Percentiles rank a stretch among this genome's conserved stretches.
Conservation (phyloP, 768 basidiomycete species). For the Hygrocybe coccinea region DNA sequence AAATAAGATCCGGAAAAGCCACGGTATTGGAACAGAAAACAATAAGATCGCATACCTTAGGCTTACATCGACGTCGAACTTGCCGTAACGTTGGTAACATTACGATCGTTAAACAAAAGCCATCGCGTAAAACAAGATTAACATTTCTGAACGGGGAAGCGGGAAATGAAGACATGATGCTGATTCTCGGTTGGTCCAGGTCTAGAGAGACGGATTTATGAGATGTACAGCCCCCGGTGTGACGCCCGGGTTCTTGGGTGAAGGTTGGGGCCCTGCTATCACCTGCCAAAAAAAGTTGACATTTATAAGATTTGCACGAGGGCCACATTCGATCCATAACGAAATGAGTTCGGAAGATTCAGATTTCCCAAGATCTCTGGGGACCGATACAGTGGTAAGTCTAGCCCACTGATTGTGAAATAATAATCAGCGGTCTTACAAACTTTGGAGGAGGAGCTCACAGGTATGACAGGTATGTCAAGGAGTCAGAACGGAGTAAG, state of each 20-base stretch:
- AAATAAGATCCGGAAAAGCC: conserved; percentile 1
- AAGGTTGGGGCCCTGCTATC: conserved; percentile 10
- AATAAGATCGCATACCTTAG: conserved; percentile 2
- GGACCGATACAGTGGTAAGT: conserved; percentile 42
- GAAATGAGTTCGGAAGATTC: conserved; percentile 16
- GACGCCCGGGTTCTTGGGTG: conserved; percentile 16
- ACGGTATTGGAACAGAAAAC: neutral
- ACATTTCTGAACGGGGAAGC: neutral
- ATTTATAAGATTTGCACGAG: conserved; percentile 44
- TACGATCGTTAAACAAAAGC: neutral
- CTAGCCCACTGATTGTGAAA: conserved; percentile 26
- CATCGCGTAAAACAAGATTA: neutral
- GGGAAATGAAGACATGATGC: conserved; percentile 1
- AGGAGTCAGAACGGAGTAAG: conserved; percentile 36
- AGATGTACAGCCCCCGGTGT: conserved; percentile 3
- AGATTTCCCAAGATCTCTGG: conserved; percentile 43
- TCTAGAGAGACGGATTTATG: conserved; percentile 1
- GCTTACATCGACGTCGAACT: conserved; percentile 2
- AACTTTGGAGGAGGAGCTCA: conserved; percentile 38
- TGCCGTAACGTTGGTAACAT: neutral
- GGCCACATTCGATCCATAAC: conserved; percentile 17
- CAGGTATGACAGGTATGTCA: conserved; percentile 32
- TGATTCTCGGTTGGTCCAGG: neutral
- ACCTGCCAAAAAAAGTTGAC: conserved; percentile 21
- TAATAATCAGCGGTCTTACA: conserved; percentile 23